phyloP scores from a whole-genome alignment of 495 filamentous ascomycete genomes.

The Pseudevernia furfuracea region DNA sequence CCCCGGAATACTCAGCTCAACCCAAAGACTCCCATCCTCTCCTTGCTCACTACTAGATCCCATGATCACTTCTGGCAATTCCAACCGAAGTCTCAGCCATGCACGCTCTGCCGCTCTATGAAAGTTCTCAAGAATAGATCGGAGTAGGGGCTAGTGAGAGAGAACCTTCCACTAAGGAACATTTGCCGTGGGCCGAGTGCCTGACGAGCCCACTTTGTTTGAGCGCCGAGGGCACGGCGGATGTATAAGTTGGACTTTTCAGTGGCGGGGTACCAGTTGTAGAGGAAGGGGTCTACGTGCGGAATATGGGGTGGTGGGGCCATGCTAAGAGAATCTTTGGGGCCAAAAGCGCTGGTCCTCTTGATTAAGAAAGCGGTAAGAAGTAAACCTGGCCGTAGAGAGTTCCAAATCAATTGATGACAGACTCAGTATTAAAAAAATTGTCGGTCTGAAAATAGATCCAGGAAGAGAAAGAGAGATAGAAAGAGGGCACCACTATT shows the following conservation, averaged over 20 bases:
- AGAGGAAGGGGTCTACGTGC: background rate
- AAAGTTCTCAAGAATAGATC: background rate
- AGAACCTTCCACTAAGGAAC: conserved; percentile 4
- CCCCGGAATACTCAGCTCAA: background rate
- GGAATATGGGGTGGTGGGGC: background rate
- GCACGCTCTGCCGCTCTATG: background rate
- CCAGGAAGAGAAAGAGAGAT: no score
- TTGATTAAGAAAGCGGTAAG: no score
- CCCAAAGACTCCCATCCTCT: background rate
- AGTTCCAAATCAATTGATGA: no score
- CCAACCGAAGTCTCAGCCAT: conserved; percentile 8
- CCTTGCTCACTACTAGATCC: background rate
- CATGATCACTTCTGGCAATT: conserved; percentile 5
- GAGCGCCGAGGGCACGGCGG: conserved; percentile 5
- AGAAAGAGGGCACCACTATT: no score
- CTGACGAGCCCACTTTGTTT: conserved; percentile 2
- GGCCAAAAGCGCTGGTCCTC: no score
- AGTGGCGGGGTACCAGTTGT: background rate
- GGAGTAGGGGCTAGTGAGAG: background rate
- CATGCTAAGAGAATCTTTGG: background rate
- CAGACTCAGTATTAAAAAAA: no score
- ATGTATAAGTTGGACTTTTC: background rate
- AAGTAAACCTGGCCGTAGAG: no score
- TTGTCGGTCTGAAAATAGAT: no score
- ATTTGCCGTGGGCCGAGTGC: background rate